Conservation (phyloP, 2,329 filamentous ascomycete genomes). For the Fusarium sterilihyphosum region DNA sequence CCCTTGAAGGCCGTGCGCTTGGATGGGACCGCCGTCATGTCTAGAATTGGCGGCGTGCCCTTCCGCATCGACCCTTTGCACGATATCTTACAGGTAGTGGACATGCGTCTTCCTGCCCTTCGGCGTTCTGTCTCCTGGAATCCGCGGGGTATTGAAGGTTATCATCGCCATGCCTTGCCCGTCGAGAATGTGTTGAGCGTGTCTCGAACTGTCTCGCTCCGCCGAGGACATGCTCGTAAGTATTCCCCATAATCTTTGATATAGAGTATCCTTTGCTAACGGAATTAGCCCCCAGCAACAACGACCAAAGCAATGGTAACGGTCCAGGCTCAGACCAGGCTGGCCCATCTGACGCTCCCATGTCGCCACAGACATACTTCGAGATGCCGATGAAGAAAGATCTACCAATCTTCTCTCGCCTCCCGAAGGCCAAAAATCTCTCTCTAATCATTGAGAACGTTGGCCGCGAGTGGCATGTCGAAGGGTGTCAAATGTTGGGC, state of each 20-base stretch:
- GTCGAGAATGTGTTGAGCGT: fast-evolving
- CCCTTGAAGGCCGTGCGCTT: background rate
- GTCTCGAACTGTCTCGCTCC: background rate
- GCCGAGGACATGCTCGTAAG: background rate
- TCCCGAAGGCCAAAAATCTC: background rate
- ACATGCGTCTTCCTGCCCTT: background rate
- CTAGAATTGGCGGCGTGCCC: background rate
- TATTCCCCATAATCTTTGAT: background rate
- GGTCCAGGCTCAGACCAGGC: background rate
- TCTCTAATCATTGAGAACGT: fast-evolving
- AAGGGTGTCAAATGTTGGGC: background rate
- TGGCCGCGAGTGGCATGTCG: background rate
- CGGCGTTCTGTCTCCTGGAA: background rate
- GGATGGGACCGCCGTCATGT: background rate
- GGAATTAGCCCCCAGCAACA: fast-evolving
- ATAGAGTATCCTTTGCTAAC: background rate
- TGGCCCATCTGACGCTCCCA: background rate
- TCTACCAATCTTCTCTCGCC: fast-evolving
- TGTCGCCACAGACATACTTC: fast-evolving
- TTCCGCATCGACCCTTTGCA: background rate
- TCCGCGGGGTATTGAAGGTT: fast-evolving
- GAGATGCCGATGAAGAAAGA: background rate
- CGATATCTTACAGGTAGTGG: background rate
- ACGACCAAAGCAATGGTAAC: fast-evolving
- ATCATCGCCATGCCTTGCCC: background rate